Conservation (phyloP, 148 eudicot species). For the Chenopodium berlandieri region DNA sequence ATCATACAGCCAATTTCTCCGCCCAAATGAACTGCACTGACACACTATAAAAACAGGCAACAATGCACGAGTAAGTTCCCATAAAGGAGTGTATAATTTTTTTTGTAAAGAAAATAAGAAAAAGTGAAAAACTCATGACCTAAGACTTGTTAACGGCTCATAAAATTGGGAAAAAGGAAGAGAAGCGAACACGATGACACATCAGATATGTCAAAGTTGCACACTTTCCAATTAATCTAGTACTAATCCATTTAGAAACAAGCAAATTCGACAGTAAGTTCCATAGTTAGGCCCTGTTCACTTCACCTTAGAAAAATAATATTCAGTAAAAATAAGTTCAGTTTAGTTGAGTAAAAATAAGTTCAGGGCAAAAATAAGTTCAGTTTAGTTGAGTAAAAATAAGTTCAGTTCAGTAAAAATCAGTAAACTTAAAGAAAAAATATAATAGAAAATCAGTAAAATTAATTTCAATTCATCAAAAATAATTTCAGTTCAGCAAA, state of each 20-base stretch:
- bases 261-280: not conserved
- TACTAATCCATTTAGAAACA: not conserved
- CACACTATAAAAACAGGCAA: constrained; percentile 47
- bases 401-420: too few species aligned
- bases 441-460: too few species aligned
- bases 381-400: too few species aligned
- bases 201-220: not conserved
- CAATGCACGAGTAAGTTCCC: not conserved
- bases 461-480: too few species aligned
- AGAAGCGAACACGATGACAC: not conserved
- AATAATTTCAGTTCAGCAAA: too few species aligned
- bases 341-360: too few species aligned
- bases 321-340: too few species aligned
- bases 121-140: not conserved
- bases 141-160: not conserved
- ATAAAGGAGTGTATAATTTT: not conserved
- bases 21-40: constrained; percentile 57
- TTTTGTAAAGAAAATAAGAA: not conserved
- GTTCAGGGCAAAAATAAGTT: too few species aligned
- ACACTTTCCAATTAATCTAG: not conserved
- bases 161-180: not conserved
- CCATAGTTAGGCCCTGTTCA: not conserved
- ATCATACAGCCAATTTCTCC: constrained; percentile 90
- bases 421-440: too few species aligned
- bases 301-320: too few species aligned